These are phyloP conservation scores for Podila horticola DNA, from an alignment of 192 early-diverging fungal species.

Conservation along the genomic window DNA sequence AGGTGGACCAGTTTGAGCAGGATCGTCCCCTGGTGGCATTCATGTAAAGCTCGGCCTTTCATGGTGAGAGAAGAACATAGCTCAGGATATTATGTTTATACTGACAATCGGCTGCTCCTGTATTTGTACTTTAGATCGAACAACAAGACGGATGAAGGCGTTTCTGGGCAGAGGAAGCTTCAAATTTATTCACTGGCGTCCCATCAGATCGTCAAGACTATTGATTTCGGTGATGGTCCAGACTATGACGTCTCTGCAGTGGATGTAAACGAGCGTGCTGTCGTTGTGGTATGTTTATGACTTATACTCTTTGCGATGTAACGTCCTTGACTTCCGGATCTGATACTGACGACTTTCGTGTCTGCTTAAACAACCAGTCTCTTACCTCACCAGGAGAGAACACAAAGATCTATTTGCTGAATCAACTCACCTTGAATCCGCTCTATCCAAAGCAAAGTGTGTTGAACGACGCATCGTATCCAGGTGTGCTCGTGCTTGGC, in stretches of 20 bases:
- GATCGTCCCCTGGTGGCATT: slow-evolving; percentile 60
- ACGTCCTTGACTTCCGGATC: background rate
- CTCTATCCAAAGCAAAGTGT: slow-evolving; percentile 39
- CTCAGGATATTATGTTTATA: background rate
- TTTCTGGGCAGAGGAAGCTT: slow-evolving; percentile 22
- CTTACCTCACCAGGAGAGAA: slow-evolving; percentile 39
- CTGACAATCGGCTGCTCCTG: background rate
- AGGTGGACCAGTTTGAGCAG: slow-evolving; percentile 46
- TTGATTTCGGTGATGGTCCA: slow-evolving; percentile 57
- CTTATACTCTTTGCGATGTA: background rate
- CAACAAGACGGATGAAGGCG: slow-evolving; percentile 12
- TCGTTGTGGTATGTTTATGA: slow-evolving; percentile 68
- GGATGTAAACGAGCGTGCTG: slow-evolving; percentile 64
- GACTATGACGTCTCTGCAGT: slow-evolving; percentile 57
- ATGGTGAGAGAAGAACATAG: background rate
- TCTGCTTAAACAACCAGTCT: slow-evolving; percentile 1
- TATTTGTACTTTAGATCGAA: slow-evolving; percentile 13
- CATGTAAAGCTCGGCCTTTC: slow-evolving; percentile 47
- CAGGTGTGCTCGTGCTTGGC: slow-evolving; percentile 71
- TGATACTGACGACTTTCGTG: background rate
- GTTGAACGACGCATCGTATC: slow-evolving; percentile 63
- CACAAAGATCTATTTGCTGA: slow-evolving; percentile 61
- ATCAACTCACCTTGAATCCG: slow-evolving; percentile 54
- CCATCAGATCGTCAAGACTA: slow-evolving; percentile 56
- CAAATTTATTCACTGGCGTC: slow-evolving; percentile 69